Conservation (phyloP, 2,329 filamentous ascomycete species). For the Hypomyces perniciosus region DNA sequence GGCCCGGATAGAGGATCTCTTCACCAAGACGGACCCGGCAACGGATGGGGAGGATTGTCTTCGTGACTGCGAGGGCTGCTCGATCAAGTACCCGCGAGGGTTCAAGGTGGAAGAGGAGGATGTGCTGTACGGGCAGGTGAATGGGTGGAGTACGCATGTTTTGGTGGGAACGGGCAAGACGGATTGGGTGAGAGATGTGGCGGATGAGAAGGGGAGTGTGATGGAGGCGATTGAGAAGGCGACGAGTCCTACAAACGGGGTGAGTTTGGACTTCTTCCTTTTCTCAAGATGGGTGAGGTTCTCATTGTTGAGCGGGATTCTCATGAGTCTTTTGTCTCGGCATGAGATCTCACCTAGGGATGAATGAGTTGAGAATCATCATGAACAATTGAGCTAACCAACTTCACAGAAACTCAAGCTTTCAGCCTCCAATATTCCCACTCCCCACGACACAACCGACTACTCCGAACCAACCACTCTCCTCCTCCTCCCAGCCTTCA, state of each 20-base stretch:
- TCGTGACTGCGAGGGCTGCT: constrained; percentile 79
- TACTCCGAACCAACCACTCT: constrained; percentile 69
- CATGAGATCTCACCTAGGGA: background rate
- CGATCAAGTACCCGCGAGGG: constrained; percentile 64
- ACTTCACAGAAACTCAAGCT: constrained; percentile 69
- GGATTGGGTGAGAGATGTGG: constrained; percentile 88
- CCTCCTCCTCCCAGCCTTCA: constrained; percentile 79
- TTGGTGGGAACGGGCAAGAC: constrained; percentile 92
- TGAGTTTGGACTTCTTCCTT: constrained; percentile 34
- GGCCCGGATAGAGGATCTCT: constrained; percentile 47
- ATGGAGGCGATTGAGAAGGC: constrained; percentile 67
- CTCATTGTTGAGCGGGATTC: background rate
- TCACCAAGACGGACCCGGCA: constrained; percentile 66
- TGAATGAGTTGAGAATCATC: background rate
- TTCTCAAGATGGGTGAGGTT: background rate
- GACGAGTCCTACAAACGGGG: constrained; percentile 59
- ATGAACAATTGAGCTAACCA: constrained; percentile 6
- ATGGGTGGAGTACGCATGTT: constrained; percentile 83
- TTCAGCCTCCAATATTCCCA: constrained; percentile 85
- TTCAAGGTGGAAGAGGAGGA: constrained; percentile 74
- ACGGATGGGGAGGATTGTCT: constrained; percentile 84
- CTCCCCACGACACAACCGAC: constrained; percentile 59
- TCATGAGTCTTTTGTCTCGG: background rate
- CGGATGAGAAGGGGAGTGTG: constrained; percentile 78
- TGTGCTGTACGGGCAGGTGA: constrained; percentile 75